Evolutionary conservation across 2,329 filamentous ascomycete species (phyloP).

Genomic region (Microcyclospora pomicola): DNA sequence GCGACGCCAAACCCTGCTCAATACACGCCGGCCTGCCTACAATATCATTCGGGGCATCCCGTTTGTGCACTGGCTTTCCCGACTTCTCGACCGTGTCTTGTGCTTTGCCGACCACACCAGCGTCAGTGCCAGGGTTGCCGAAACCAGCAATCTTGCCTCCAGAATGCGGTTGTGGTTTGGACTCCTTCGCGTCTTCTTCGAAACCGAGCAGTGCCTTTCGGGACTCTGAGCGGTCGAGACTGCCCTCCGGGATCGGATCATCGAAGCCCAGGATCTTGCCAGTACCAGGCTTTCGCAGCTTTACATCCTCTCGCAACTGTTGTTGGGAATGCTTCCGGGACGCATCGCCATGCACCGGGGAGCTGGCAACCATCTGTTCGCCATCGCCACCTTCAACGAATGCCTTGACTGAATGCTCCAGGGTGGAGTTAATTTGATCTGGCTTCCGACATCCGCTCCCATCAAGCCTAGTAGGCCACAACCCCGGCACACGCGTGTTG

Average conservation of each 20-base stretch:
- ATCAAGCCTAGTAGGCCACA: conserved; percentile 69
- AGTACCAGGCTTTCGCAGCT: conserved; percentile 3
- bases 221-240: conserved; percentile 3
- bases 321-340: neutral
- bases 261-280: conserved; percentile 10
- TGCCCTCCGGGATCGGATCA: conserved; percentile 7
- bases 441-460: conserved; percentile 59
- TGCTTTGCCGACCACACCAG: conserved; percentile 3
- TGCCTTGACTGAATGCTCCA: conserved; percentile 6
- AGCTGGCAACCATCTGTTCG: conserved; percentile 7
- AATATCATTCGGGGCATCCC: neutral
- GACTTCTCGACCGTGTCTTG: neutral
- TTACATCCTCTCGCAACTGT: conserved; percentile 1
- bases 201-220: neutral
- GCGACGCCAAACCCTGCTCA: conserved; percentile 43
- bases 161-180: neutral
- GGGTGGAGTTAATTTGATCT: conserved; percentile 5
- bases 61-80: neutral
- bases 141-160: conserved; percentile 9
- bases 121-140: conserved; percentile 8
- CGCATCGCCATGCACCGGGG: conserved; percentile 2
- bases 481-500: conserved; percentile 54
- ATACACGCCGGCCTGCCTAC: conserved; percentile 29
- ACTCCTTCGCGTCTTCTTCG: neutral
- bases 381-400: conserved; percentile 11